Conservation (phyloP, 2,329 filamentous ascomycete genomes). For the Chaetomium sp. region DNA sequence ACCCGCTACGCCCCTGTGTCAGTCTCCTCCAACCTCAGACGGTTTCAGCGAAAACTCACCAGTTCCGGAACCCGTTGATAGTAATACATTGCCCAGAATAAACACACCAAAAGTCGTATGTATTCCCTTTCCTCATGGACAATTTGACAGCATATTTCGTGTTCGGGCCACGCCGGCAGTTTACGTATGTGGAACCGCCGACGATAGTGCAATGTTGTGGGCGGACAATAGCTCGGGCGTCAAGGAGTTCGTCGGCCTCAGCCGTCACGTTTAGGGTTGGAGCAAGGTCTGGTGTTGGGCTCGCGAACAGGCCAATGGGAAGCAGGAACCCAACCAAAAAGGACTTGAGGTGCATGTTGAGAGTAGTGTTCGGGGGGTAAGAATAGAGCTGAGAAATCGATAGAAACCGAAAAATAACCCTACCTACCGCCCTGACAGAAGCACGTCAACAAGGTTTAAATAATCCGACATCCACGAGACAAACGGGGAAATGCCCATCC, state of each 20-base stretch:
- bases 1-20: neutral
- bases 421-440: no score
- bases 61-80: slow-evolving; percentile 2
- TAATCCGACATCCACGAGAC: no score
- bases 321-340: neutral
- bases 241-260: neutral
- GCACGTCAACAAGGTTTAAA: no score
- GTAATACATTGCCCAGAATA: neutral
- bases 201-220: slow-evolving; percentile 2
- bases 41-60: neutral
- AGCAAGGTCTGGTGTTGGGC: neutral
- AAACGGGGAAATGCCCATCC: no score
- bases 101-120: slow-evolving; percentile 5
- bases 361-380: neutral
- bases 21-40: neutral
- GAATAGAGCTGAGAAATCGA: neutral
- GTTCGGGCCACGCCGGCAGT: neutral
- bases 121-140: neutral
- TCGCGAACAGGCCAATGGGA: neutral
- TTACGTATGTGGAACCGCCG: neutral
- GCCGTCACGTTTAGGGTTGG: neutral
- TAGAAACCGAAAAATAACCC: neutral
- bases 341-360: neutral
- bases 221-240: neutral
- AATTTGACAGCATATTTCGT: neutral